Evolutionary conservation across 371 early-diverging fungal genomes (phyloP).

Genomic region (Mortierella sp.): DNA sequence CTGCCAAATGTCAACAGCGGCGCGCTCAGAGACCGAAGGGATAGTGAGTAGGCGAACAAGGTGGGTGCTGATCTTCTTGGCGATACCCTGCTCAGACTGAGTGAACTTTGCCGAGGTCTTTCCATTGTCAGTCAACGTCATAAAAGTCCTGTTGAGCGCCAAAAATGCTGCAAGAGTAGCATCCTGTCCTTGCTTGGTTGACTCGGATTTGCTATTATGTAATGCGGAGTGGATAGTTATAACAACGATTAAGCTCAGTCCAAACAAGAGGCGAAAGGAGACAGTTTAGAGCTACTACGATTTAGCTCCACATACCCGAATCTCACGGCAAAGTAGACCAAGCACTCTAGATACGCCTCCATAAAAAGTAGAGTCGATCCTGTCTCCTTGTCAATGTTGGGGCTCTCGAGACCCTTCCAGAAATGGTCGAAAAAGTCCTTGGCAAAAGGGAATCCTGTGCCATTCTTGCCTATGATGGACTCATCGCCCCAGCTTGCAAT

Average conservation of each 20-base stretch:
- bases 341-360: conserved; percentile 73
- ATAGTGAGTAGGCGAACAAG: conserved; percentile 39
- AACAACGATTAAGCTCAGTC: background rate
- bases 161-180: conserved; percentile 34
- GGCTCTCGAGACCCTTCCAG: conserved; percentile 74
- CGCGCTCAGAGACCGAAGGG: conserved; percentile 43
- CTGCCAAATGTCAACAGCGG: conserved; percentile 35
- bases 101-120: conserved; percentile 29
- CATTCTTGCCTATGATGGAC: conserved; percentile 51
- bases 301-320: conserved; percentile 57
- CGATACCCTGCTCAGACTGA: conserved; percentile 39
- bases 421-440: conserved; percentile 74
- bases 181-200: conserved; percentile 49
- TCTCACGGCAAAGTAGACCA: conserved; percentile 66
- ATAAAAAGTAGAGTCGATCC: conserved; percentile 63
- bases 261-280: background rate
- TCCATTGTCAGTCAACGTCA: conserved; percentile 19
- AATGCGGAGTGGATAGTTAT: background rate
- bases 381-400: conserved; percentile 66
- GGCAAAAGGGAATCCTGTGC: conserved; percentile 62
- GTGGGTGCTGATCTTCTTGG: conserved; percentile 38
- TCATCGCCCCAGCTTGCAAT: conserved; percentile 54
- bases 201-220: conserved; percentile 36
- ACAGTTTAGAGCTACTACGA: background rate
- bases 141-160: conserved; percentile 26